phyloP scores from a whole-genome alignment of 345 rosid species.

The Punica granatum region DNA sequence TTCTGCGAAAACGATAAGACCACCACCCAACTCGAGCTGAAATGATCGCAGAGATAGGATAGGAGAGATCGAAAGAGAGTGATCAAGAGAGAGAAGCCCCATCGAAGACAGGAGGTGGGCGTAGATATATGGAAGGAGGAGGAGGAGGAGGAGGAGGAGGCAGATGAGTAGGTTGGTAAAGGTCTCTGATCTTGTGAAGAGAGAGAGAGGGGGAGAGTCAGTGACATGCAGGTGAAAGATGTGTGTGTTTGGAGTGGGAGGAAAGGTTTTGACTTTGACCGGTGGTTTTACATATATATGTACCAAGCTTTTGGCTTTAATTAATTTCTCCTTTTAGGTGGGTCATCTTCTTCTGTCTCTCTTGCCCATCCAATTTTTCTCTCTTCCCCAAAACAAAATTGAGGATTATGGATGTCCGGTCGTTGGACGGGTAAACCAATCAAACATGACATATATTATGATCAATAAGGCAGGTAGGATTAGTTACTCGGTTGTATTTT shows the following conservation, averaged over 20 bases:
- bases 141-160: too few species aligned
- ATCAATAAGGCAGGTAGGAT: too few species aligned
- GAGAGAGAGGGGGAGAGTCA: background rate
- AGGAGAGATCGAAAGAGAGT: background rate
- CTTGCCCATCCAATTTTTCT: too few species aligned
- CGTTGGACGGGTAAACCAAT: too few species aligned
- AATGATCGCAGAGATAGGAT: too few species aligned
- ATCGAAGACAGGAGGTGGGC: conserved; percentile 1
- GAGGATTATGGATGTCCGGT: too few species aligned
- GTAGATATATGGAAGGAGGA: background rate
- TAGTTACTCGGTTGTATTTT: too few species aligned
- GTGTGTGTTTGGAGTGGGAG: background rate
- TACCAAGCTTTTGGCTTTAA: background rate
- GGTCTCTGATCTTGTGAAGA: background rate
- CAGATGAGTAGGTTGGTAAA: background rate
- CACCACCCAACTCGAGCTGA: too few species aligned
- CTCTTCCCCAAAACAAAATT: too few species aligned
- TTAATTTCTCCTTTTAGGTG: too few species aligned
- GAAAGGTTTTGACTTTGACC: conserved; percentile 8
- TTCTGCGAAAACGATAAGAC: too few species aligned
- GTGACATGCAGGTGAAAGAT: conserved; percentile 2
- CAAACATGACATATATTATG: too few species aligned
- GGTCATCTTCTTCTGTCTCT: background rate
- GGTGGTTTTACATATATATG: conserved; percentile 2
- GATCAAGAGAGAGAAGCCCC: background rate